Evolutionary conservation across 106 monocot species (phyloP).

Genomic region (Platanthera zijinensis): DNA sequence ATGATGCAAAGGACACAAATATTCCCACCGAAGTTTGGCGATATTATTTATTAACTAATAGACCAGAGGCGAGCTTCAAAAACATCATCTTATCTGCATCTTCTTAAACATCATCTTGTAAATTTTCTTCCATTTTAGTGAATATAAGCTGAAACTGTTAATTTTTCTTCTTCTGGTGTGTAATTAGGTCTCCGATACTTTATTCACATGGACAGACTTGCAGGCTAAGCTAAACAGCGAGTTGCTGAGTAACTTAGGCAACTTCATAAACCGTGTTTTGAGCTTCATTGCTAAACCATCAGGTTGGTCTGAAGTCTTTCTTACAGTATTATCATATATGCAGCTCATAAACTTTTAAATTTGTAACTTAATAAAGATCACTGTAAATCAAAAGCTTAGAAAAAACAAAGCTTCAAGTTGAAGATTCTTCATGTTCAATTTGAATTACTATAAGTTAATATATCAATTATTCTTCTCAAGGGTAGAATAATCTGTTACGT

Average conservation of each 20-base stretch:
- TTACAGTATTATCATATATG: neutral
- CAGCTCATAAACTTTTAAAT: neutral
- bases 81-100: neutral
- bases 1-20: constrained; percentile 84
- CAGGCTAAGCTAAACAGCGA: constrained; percentile 94
- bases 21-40: constrained; percentile 97
- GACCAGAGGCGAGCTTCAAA: constrained; percentile 70
- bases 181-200: constrained; percentile 86
- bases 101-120: neutral
- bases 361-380: neutral
- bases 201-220: constrained; percentile 93
- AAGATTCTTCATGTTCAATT: neutral
- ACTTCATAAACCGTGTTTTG: constrained; percentile 87
- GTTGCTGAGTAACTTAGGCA: constrained; percentile 81
- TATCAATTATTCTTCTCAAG: neutral
- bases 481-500: too few relatives aligned
- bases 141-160: neutral
- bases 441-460: neutral
- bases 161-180: neutral
- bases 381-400: too few relatives aligned
- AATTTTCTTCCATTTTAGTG: neutral
- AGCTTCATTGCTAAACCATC: constrained; percentile 86
- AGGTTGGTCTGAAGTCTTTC: constrained; percentile 35
- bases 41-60: constrained; percentile 87
- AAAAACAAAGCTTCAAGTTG: neutral